These are phyloP conservation scores for Canna indica DNA, from an alignment of 176 grass and related monocot genomes.

Conservation along the genomic window DNA sequence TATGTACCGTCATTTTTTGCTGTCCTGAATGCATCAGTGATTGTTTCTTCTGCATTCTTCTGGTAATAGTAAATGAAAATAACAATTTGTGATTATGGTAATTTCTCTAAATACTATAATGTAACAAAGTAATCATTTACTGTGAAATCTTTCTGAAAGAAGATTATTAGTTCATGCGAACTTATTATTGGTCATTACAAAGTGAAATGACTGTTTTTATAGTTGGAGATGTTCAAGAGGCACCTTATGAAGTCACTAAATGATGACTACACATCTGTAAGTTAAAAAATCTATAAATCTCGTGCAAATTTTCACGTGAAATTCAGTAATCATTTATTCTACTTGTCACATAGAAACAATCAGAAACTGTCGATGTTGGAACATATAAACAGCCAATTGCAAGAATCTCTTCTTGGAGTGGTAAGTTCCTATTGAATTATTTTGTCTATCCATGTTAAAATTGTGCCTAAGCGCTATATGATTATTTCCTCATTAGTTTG, in stretches of 20 bases:
- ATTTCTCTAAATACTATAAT: neutral
- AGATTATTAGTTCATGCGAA: neutral
- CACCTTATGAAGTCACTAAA: conserved; percentile 79
- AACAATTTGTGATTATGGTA: neutral
- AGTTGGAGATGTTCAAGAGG: conserved; percentile 94
- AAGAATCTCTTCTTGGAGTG: conserved; percentile 43
- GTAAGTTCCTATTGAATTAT: conserved; percentile 25
- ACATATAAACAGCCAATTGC: conserved; percentile 33
- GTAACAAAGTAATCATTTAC: neutral
- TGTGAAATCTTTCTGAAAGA: neutral
- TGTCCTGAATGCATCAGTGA: neutral
- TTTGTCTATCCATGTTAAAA: conserved; percentile 7
- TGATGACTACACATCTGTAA: conserved; percentile 66
- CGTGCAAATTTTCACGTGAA: conserved; percentile 6
- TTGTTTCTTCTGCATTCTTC: neutral
- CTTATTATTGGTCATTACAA: neutral
- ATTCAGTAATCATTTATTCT: neutral
- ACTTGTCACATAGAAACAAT: conserved; percentile 38
- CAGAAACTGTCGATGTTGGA: conserved; percentile 41
- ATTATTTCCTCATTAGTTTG: conserved; percentile 3
- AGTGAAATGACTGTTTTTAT: conserved; percentile 9
- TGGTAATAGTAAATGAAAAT: neutral
- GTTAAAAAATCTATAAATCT: conserved; percentile 22
- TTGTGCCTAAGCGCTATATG: neutral
- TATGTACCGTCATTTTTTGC: neutral